Conservation (phyloP, 177 flowering plant genomes). For the Telopea speciosissima region DNA sequence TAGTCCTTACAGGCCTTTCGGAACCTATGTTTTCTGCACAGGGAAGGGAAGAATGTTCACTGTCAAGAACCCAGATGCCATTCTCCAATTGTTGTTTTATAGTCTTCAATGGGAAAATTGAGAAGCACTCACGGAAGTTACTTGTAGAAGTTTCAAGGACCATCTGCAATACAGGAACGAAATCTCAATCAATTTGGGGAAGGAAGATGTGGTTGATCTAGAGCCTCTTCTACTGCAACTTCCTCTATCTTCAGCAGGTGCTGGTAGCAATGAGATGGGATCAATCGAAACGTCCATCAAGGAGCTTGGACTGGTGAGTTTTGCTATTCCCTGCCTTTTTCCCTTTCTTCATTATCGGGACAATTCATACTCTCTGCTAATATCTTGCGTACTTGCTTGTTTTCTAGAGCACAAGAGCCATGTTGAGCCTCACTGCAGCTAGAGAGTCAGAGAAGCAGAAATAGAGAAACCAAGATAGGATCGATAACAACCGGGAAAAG, state of each 20-base stretch:
- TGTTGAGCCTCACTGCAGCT: constrained; percentile 65
- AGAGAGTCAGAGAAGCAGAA: no score
- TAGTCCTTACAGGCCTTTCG: no score
- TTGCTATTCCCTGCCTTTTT: not conserved
- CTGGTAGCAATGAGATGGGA: constrained; percentile 5
- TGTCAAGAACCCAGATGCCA: no score
- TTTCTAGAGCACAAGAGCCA: constrained; percentile 59
- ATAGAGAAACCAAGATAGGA: no score
- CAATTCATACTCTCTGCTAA: no score
- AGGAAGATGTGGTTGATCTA: no score
- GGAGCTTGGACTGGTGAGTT: constrained; percentile 54
- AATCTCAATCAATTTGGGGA: constrained; percentile 24
- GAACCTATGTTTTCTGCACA: no score
- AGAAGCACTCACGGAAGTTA: constrained; percentile 15
- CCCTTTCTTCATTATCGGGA: no score
- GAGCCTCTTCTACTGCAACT: constrained; percentile 23
- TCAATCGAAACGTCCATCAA: constrained; percentile 18
- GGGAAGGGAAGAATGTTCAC: no score
- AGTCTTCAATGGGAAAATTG: constrained; percentile 30
- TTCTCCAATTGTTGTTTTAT: no score
- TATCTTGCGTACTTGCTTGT: no score
- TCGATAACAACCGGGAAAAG: no score
- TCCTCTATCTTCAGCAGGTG: constrained; percentile 26
- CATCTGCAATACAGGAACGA: constrained; percentile 33
- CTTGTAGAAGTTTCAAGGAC: constrained; percentile 27